Evolutionary conservation across 1,284 basidiomycete species (phyloP).

Genomic region (Austroboletus novae-zelandiae): DNA sequence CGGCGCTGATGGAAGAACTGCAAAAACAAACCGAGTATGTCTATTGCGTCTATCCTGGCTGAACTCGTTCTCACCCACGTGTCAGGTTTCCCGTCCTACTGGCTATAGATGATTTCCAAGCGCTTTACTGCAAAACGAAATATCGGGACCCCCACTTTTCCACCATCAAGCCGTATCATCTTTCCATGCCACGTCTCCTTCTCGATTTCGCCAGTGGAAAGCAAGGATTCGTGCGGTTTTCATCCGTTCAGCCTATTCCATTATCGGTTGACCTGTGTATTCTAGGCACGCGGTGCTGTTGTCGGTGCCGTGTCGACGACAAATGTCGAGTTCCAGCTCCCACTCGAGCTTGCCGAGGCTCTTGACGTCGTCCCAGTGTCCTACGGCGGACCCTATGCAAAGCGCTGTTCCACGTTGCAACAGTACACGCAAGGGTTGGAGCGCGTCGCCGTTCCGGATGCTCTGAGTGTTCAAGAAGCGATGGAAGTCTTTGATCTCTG

Average conservation of each 20-base stretch:
- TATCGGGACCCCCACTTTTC: slow-evolving; percentile 83
- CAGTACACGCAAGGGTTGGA: slow-evolving; percentile 55
- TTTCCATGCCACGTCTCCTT: slow-evolving; percentile 77
- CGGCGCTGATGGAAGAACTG: slow-evolving; percentile 63
- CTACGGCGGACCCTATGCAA: slow-evolving; percentile 47
- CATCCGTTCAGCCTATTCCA: slow-evolving; percentile 21
- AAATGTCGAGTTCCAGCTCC: slow-evolving; percentile 50
- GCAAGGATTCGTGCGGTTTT: slow-evolving; percentile 58
- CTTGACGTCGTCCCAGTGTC: slow-evolving; percentile 41
- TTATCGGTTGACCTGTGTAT: not conserved
- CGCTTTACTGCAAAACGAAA: slow-evolving; percentile 67
- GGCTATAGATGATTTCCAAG: slow-evolving; percentile 86
- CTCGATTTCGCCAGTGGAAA: slow-evolving; percentile 76
- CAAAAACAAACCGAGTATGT: slow-evolving; percentile 62
- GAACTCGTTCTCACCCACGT: slow-evolving; percentile 3
- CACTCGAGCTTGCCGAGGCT: slow-evolving; percentile 59
- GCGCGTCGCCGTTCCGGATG: slow-evolving; percentile 54
- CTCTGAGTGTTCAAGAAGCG: slow-evolving; percentile 61
- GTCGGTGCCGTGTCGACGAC: slow-evolving; percentile 62
- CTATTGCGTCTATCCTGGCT: slow-evolving; percentile 6
- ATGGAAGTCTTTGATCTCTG: slow-evolving; percentile 69
- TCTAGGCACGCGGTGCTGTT: slow-evolving; percentile 59
- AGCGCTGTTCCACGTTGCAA: slow-evolving; percentile 43
- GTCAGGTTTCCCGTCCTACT: slow-evolving; percentile 71
- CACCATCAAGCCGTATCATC: slow-evolving; percentile 73